Evolutionary conservation across 768 basidiomycete genomes (phyloP).

Genomic region (Inosperma sp.): DNA sequence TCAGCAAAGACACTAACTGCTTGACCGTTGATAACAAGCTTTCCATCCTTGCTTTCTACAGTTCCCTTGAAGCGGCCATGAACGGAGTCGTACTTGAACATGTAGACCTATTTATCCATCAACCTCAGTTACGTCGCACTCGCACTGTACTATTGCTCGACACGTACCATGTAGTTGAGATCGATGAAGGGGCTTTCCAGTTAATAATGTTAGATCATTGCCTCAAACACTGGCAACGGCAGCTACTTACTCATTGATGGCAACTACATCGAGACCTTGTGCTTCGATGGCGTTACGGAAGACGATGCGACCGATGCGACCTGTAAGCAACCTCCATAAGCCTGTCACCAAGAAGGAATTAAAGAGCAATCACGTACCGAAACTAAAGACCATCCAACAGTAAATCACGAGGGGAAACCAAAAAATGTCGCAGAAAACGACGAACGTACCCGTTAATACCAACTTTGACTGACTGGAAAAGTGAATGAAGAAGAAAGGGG

Average conservation of each 20-base stretch:
- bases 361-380: conserved; percentile 52
- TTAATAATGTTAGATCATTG: neutral
- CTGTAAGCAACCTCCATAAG: conserved; percentile 36
- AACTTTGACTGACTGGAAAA: conserved; percentile 60
- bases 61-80: conserved; percentile 87
- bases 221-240: neutral
- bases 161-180: conserved; percentile 90
- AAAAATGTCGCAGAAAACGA: neutral
- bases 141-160: no score
- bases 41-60: conserved; percentile 38
- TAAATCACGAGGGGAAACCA: conserved; percentile 8
- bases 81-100: conserved; percentile 99
- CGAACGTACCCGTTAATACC: conserved; percentile 87
- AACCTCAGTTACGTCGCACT: no score
- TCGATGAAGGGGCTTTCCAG: conserved; percentile 87
- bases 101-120: conserved; percentile 67
- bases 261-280: conserved; percentile 78
- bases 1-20: neutral
- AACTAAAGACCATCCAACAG: conserved; percentile 53
- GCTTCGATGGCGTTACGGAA: conserved; percentile 85
- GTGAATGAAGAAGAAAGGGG: neutral
- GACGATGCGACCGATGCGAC: conserved; percentile 99
- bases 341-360: neutral
- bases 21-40: neutral
- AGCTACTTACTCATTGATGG: conserved; percentile 81